Percentiles rank a stretch among this genome's conserved stretches.
Evolutionary conservation across 805 yeast genomes (phyloP).

Genomic region (Debaryomyces tyrocola): DNA sequence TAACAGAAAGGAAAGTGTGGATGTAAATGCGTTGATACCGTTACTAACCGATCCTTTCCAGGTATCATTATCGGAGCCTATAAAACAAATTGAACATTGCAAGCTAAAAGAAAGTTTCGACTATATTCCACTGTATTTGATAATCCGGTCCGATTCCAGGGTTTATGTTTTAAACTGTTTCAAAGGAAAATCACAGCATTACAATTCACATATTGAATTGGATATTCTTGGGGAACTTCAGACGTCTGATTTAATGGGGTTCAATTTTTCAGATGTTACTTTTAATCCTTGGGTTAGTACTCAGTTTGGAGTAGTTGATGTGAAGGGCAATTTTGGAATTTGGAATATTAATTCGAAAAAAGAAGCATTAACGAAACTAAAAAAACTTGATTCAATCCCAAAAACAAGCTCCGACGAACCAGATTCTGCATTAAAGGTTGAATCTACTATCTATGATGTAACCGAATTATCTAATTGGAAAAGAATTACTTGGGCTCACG

Average conservation of each 20-base stretch:
- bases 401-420: background rate
- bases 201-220: constrained; percentile 6
- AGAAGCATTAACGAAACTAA: background rate
- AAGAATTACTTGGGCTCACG: constrained; percentile 46
- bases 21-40: constrained; percentile 11
- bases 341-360: constrained; percentile 21
- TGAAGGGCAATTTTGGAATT: constrained; percentile 52
- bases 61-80: constrained; percentile 31
- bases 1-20: constrained; percentile 9
- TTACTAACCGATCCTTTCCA: constrained; percentile 13
- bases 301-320: constrained; percentile 47
- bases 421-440: background rate
- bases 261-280: constrained; percentile 45
- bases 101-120: constrained; percentile 17
- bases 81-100: constrained; percentile 41
- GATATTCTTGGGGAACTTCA: constrained; percentile 17
- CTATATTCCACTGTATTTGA: constrained; percentile 23
- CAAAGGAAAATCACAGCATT: constrained; percentile 3
- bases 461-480: constrained; percentile 59
- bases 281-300: constrained; percentile 43
- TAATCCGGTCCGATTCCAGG: constrained; percentile 38
- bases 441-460: constrained; percentile 34
- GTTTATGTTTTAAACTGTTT: constrained; percentile 32
- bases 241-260: constrained; percentile 22
- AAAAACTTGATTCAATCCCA: constrained; percentile 1